Conservation (phyloP, 495 filamentous ascomycete genomes). For the Hyaloscypha hepaticicola region DNA sequence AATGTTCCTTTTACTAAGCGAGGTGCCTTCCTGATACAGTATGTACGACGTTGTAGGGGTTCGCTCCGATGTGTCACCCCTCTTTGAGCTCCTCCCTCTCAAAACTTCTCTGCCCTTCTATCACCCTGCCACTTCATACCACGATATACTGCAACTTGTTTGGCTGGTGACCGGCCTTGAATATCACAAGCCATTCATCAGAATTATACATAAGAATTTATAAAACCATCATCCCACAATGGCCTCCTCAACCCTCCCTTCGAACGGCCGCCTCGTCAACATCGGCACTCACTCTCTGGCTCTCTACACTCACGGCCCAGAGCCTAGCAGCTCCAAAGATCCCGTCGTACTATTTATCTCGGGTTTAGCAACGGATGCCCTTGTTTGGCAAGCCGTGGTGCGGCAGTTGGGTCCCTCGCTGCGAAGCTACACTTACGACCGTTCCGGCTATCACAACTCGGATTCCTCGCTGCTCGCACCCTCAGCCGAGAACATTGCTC, state of each 20-base stretch:
- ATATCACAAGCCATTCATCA: too few relatives aligned
- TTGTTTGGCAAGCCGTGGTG: conserved; percentile 17
- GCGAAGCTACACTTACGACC: conserved; percentile 23
- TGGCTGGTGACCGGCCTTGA: too few relatives aligned
- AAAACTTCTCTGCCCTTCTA: too few relatives aligned
- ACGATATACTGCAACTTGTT: too few relatives aligned
- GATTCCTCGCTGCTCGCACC: conserved; percentile 16
- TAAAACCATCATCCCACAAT: conserved; percentile 13
- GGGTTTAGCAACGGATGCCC: conserved; percentile 12
- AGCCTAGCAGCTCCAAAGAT: conserved; percentile 12
- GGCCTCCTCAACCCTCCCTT: conserved; percentile 11
- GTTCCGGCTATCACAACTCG: conserved; percentile 16
- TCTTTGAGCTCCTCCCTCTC: too few relatives aligned
- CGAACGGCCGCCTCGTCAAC: conserved; percentile 12
- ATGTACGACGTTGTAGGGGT: too few relatives aligned
- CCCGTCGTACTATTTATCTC: conserved; percentile 18
- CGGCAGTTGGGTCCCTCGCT: conserved; percentile 13
- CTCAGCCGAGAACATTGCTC: conserved; percentile 21
- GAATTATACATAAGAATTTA: neutral
- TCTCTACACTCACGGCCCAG: conserved; percentile 21
- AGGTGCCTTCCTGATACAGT: too few relatives aligned
- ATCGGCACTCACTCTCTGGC: conserved; percentile 25
- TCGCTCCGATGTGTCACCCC: too few relatives aligned
- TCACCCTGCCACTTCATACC: too few relatives aligned
- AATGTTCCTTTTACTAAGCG: too few relatives aligned